A percentile compares a stretch with the other conserved stretches of the same genome.
These are phyloP conservation scores for Ganoderma leucocontextum DNA, from an alignment of 1,284 basidiomycete genomes.

Conservation along the genomic window DNA sequence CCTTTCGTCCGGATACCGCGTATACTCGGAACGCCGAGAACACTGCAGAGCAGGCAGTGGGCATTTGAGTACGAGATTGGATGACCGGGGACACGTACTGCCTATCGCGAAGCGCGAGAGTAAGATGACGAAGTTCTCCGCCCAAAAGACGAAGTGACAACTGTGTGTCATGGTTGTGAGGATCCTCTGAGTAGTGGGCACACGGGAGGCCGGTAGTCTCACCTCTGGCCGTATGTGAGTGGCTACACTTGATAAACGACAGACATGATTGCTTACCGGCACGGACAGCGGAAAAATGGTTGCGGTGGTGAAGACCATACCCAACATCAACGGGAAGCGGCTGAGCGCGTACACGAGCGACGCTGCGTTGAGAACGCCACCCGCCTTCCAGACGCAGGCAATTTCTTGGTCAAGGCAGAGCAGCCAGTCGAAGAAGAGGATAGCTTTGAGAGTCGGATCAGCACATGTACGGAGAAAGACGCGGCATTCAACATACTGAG, in stretches of 20 bases:
- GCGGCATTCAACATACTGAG: neutral
- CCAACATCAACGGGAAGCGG: neutral
- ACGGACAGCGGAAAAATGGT: neutral
- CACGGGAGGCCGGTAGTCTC: neutral
- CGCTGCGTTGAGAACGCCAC: neutral
- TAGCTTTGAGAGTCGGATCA: neutral
- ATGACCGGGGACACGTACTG: neutral
- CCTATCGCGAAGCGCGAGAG: constrained; percentile 3
- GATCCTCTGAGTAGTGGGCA: neutral
- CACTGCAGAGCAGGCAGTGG: neutral
- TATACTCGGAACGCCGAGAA: neutral
- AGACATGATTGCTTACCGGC: neutral
- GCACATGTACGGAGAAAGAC: neutral
- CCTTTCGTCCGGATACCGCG: neutral
- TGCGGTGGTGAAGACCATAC: neutral
- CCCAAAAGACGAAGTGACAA: constrained; percentile 1
- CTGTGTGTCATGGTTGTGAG: neutral
- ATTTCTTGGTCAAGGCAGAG: neutral
- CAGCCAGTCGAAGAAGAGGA: neutral
- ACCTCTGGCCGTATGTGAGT: neutral
- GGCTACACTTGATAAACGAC: neutral
- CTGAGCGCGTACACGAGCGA: neutral
- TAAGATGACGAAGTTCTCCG: neutral
- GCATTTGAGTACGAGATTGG: neutral
- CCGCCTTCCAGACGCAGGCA: neutral